Evolutionary conservation across 2,329 filamentous ascomycete species (phyloP).

Genomic region (Nothomitra cinnamomea): DNA sequence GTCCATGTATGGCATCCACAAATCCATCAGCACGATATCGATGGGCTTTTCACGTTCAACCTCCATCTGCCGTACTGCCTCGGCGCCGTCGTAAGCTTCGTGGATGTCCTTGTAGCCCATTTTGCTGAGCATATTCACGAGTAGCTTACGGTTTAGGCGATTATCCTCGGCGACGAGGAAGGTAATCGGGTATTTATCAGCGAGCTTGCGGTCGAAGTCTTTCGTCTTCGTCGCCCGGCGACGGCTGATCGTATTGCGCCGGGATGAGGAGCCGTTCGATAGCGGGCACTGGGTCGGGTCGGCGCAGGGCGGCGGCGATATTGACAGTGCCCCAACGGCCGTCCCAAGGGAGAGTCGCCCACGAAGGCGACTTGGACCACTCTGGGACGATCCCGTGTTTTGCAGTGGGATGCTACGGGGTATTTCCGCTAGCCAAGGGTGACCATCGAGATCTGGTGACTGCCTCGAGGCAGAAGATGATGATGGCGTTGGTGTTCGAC

Average conservation of each 20-base stretch:
- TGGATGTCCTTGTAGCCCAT: conserved; percentile 46
- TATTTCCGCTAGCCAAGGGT: background rate
- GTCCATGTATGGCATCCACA: conserved; percentile 63
- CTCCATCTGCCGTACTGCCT: conserved; percentile 46
- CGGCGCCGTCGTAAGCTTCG: conserved; percentile 50
- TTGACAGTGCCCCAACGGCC: conserved; percentile 7
- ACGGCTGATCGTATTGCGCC: background rate
- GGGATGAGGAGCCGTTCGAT: conserved; percentile 1
- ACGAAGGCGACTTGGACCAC: background rate
- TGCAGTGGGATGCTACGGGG: background rate
- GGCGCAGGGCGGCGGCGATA: conserved; percentile 8
- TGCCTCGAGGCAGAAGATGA: conserved; percentile 14
- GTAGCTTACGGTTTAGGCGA: conserved; percentile 49
- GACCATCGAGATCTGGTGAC: background rate
- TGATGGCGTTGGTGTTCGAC: conserved; percentile 24
- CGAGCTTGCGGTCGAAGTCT: conserved; percentile 38
- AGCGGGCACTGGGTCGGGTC: conserved; percentile 7
- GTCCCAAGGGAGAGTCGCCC: conserved; percentile 6
- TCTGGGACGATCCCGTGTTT: background rate
- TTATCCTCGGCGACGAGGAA: conserved; percentile 60
- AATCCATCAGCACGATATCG: conserved; percentile 53
- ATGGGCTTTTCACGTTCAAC: conserved; percentile 28
- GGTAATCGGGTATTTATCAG: conserved; percentile 42
- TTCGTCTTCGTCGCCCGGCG: conserved; percentile 8
- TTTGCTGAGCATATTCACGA: conserved; percentile 48